Evolutionary conservation across 2,329 filamentous ascomycete genomes (phyloP).

Genomic region (Fusarium solani-melongenae): DNA sequence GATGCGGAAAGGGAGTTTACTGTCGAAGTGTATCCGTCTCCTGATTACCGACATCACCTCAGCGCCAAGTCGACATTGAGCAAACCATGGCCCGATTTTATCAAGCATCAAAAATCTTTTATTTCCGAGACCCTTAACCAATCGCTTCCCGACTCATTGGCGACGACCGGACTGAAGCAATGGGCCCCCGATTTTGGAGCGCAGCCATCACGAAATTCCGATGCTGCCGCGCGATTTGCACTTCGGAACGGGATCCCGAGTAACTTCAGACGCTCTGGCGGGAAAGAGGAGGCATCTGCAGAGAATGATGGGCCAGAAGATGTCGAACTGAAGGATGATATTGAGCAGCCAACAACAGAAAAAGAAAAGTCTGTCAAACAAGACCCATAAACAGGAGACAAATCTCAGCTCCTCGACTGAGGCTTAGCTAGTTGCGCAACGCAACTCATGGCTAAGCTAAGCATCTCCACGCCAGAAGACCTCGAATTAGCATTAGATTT

Average conservation of each 20-base stretch:
- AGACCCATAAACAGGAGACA: slow-evolving; percentile 11
- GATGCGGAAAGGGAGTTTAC: slow-evolving; percentile 48
- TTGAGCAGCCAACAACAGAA: neutral
- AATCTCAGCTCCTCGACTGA: slow-evolving; percentile 6
- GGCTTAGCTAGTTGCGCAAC: slow-evolving; percentile 35
- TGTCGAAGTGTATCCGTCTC: slow-evolving; percentile 54
- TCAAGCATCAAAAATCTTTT: slow-evolving; percentile 48
- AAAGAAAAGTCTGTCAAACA: neutral
- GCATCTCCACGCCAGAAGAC: slow-evolving; percentile 16
- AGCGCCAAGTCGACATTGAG: slow-evolving; percentile 52
- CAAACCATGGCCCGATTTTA: slow-evolving; percentile 55
- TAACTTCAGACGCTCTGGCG: slow-evolving; percentile 2
- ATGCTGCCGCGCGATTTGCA: slow-evolving; percentile 24
- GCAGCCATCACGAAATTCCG: slow-evolving; percentile 11
- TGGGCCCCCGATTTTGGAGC: slow-evolving; percentile 51
- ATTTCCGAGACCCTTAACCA: slow-evolving; percentile 51
- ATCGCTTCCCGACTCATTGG: slow-evolving; percentile 53
- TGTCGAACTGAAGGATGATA: neutral
- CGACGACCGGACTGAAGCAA: slow-evolving; percentile 54
- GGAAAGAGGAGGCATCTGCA: neutral
- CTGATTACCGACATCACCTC: slow-evolving; percentile 54
- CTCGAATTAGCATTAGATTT: slow-evolving; percentile 23
- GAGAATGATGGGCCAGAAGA: neutral
- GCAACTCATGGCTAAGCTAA: slow-evolving; percentile 20
- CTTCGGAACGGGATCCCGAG: slow-evolving; percentile 31